These are phyloP conservation scores for Metroxylon sagu DNA, from an alignment of 176 grass and related monocot species.

Conservation along the genomic window DNA sequence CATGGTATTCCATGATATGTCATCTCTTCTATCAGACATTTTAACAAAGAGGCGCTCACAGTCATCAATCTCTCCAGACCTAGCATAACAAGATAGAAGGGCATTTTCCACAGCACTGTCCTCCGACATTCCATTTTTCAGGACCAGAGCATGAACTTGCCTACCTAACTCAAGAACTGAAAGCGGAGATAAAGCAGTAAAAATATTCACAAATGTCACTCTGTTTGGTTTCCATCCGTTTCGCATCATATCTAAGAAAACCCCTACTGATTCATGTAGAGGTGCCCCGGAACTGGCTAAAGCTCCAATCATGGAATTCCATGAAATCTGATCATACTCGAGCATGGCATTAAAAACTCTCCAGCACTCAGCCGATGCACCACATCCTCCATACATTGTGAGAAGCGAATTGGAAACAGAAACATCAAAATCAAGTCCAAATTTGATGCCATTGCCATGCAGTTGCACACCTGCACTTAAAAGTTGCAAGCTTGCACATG, in stretches of 20 bases:
- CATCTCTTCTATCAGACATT: conserved; percentile 59
- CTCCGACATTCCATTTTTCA: conserved; percentile 53
- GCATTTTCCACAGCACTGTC: conserved; percentile 59
- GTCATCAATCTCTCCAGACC: conserved; percentile 57
- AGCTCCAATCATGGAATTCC: conserved; percentile 73
- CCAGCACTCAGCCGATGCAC: conserved; percentile 42
- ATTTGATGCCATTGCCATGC: conserved; percentile 54
- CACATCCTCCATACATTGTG: conserved; percentile 77
- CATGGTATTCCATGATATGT: conserved; percentile 74
- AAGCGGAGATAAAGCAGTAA: conserved; percentile 42
- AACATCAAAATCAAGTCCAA: conserved; percentile 55
- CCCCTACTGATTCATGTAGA: conserved; percentile 28
- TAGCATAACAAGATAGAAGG: conserved; percentile 69
- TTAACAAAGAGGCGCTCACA: conserved; percentile 44
- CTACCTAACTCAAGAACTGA: conserved; percentile 50
- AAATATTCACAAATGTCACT: conserved; percentile 67
- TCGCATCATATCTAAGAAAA: conserved; percentile 63
- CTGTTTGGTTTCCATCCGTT: conserved; percentile 48
- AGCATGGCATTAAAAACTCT: conserved; percentile 53
- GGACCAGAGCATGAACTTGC: conserved; percentile 51
- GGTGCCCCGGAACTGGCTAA: conserved; percentile 36
- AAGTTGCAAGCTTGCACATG: conserved; percentile 46
- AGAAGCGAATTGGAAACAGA: conserved; percentile 72
- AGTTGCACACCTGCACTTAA: conserved; percentile 46
- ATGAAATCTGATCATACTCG: conserved; percentile 57